Evolutionary conservation across 176 grass and related monocot genomes (phyloP), one percentile per base, ranked within the genome.

Genomic region (Microstegium vimineum): DNA sequence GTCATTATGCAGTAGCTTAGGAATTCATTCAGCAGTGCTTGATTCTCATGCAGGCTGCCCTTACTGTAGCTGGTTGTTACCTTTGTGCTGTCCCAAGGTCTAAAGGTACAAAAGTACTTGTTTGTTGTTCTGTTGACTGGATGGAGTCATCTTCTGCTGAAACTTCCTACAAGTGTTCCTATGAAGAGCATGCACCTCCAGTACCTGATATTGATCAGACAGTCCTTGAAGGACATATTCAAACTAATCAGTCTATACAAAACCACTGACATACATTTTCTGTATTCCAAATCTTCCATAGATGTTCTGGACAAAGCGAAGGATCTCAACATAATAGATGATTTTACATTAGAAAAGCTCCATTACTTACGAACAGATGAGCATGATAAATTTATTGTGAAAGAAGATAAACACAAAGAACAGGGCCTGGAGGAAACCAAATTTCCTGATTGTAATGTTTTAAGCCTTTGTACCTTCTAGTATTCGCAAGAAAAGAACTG

Each of bases 301-400:
- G 88, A 90, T 93, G 69, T 97, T 72, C 83, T 97, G 81, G 93
- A 70, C 38, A 87, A 87, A 94, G 95, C 90, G 86, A 94, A 89
- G 71, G 87, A 87, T 77, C 86, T 89, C 66, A 85, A 91, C 40
- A 63, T 97, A 78, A 89, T 97, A 60, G 46, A 79, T 79, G 74
- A 92, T 45, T 86, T 68, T 80, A 89, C 84, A 18, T 89, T 92
- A 59, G 74, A 87, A 87, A 78, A 81, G 49, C 83, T 97, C 49
- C 69, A 71, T 85, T 76, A 81, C 28, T 75, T 97, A 81, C 74
- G 67, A 79, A 62, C 54, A 74, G 84, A 94, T 67, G 95, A 97
- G 67, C n/a, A 89, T 20, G 15, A 89, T 22, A 97, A 88, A 56
- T 94, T 97, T 78, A 77, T 42, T 57, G 79, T 26, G 6, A 76